phyloP scores from a whole-genome alignment of 1,284 basidiomycete species.

The Ceratobasidium sp. region DNA sequence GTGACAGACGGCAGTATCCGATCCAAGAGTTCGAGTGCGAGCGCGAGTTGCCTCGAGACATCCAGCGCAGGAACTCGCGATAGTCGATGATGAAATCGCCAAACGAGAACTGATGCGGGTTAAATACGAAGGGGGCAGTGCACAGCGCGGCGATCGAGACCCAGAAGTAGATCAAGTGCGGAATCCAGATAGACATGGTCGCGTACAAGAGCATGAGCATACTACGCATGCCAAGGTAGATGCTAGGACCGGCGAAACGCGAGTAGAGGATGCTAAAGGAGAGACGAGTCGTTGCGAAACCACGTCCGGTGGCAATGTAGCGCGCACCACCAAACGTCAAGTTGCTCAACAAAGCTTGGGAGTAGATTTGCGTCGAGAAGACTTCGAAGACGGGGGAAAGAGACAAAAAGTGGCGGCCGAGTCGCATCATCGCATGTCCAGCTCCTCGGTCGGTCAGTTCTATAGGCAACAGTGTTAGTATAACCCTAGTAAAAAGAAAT shows the following conservation, averaged over 20 bases:
- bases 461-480: conserved; percentile 55
- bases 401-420: conserved; percentile 92
- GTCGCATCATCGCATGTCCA: conserved; percentile 86
- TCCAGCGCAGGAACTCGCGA: conserved; percentile 96
- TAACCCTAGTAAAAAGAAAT: conserved; percentile 24
- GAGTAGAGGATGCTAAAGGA: conserved; percentile 95
- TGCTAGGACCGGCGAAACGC: conserved; percentile 95
- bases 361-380: conserved; percentile 96
- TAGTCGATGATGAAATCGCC: conserved; percentile 97
- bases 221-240: conserved; percentile 94
- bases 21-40: conserved; percentile 99
- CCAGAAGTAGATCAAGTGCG: conserved; percentile 97
- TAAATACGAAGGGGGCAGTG: conserved; percentile 94
- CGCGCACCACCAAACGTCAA: conserved; percentile 95
- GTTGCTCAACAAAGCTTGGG: conserved; percentile 94
- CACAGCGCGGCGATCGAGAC: conserved; percentile 88
- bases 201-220: conserved; percentile 91
- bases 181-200: conserved; percentile 88
- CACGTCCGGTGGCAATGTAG: conserved; percentile 99
- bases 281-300: conserved; percentile 93
- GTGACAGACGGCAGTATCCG: conserved; percentile 92
- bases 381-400: conserved; percentile 96
- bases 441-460: conserved; percentile 95
- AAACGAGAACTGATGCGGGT: conserved; percentile 96
- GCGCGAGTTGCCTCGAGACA: conserved; percentile 95